A percentile compares a stretch with the other conserved stretches of the same genome.
These are phyloP conservation scores for Raffaelea albimanens DNA, from an alignment of 2,329 filamentous ascomycete genomes.

Conservation along the genomic window DNA sequence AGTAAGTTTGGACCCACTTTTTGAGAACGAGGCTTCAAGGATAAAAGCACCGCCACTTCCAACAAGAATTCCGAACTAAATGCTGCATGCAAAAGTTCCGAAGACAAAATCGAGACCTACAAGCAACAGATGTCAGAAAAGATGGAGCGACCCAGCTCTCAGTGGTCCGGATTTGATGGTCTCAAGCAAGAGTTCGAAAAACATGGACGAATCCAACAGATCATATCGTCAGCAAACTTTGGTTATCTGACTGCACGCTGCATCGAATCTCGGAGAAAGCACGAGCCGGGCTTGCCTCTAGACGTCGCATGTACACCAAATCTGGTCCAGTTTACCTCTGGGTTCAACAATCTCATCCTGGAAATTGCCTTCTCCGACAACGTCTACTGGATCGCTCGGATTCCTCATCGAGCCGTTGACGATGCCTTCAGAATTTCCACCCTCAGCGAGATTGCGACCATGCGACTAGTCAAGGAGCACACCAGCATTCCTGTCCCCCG, in stretches of 20 bases:
- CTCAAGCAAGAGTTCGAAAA: neutral
- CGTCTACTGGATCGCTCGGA: slow-evolving; percentile 3
- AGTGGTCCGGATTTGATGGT: neutral
- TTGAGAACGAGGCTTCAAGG: too few relatives aligned
- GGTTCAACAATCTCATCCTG: neutral
- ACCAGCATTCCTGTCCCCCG: neutral
- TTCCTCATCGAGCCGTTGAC: neutral
- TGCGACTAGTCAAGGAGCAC: neutral
- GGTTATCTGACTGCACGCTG: neutral
- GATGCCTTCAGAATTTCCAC: neutral
- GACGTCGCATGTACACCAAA: neutral
- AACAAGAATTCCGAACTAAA: too few relatives aligned
- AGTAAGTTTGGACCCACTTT: too few relatives aligned
- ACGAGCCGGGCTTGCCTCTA: neutral
- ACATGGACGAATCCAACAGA: neutral
- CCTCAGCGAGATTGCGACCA: slow-evolving; percentile 2
- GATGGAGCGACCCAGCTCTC: neutral
- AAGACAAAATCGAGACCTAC: too few relatives aligned
- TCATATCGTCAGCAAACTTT: slow-evolving; percentile 1
- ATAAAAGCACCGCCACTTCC: too few relatives aligned
- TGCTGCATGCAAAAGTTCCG: too few relatives aligned
- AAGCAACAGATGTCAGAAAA: too few relatives aligned
- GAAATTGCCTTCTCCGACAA: slow-evolving; percentile 2
- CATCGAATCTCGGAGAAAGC: neutral
- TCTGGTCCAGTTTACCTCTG: slow-evolving; percentile 1